Percentiles rank a stretch among this genome's conserved stretches.
Conservation (phyloP, 176 grass and related monocot genomes). For the sorghum (Sorghum bicolor) region Sorghum_bicolor_NCBIv3 NC_012875.2:53959001-53959500, state of each 20-base stretch:
- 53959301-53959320: constrained; percentile 75
- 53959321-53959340: constrained; percentile 67
- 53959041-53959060: constrained; percentile 92
- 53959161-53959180: constrained; percentile 61
- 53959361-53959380: constrained; percentile 71
- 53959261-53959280: constrained; percentile 87
- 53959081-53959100: constrained; percentile 62
- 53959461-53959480: constrained; percentile 67
- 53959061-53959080: constrained; percentile 88
- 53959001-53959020: constrained; percentile 91
- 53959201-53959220: constrained; percentile 72
- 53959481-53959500: constrained; percentile 52
- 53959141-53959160: constrained; percentile 58
- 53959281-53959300: constrained; percentile 86
- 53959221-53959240: constrained; percentile 71
- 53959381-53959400: constrained; percentile 67
- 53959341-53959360: constrained; percentile 93
- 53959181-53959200: constrained; percentile 59
- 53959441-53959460: constrained; percentile 73
- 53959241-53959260: constrained; percentile 67
- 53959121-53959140: constrained; percentile 57
- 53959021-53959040: constrained; percentile 95
- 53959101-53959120: constrained; percentile 58
- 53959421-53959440: constrained; percentile 73
- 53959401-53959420: constrained; percentile 59